phyloP scores from a whole-genome alignment of 352 stramenopile species.

The Globisporangium splendens region DNA sequence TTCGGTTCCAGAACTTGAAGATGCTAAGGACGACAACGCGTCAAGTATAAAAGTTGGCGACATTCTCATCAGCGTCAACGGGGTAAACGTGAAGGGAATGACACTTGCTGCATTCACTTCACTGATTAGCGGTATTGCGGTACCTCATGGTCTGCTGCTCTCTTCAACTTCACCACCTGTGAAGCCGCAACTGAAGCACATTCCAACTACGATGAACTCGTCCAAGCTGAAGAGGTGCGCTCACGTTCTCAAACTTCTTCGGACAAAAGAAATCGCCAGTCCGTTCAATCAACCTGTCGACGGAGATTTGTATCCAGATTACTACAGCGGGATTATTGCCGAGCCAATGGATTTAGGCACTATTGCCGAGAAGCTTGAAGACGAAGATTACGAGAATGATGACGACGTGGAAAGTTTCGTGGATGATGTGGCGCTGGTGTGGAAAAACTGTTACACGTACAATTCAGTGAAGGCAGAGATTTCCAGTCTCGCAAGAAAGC shows the following conservation, averaged over 20 bases:
- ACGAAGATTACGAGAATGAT: conserved; percentile 84
- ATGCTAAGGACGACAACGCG: conserved; percentile 7
- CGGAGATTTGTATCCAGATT: conserved; percentile 79
- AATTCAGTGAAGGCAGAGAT: conserved; percentile 84
- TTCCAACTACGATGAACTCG: conserved; percentile 50
- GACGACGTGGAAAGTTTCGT: conserved; percentile 77
- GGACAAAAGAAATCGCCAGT: conserved; percentile 67
- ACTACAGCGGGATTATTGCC: conserved; percentile 67
- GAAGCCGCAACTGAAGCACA: conserved; percentile 52
- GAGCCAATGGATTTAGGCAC: conserved; percentile 83
- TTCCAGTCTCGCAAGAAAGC: conserved; percentile 65
- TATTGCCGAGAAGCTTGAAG: conserved; percentile 79
- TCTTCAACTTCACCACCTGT: conserved; percentile 33
- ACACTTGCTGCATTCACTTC: conserved; percentile 27
- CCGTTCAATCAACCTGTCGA: conserved; percentile 87
- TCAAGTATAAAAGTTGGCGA: conserved; percentile 26
- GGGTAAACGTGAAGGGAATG: conserved; percentile 36
- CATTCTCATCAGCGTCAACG: conserved; percentile 55
- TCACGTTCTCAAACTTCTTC: conserved; percentile 72
- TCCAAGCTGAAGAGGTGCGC: conserved; percentile 65
- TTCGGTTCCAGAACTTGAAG: conserved; percentile 6
- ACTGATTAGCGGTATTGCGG: conserved; percentile 19
- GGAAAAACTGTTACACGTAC: conserved; percentile 86
- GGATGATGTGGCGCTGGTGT: conserved; percentile 77
- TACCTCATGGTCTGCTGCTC: conserved; percentile 58